Evolutionary conservation across 345 rosid species (phyloP), one percentile per base, ranked within the genome.

Genomic region (Microcos paniculata): DNA sequence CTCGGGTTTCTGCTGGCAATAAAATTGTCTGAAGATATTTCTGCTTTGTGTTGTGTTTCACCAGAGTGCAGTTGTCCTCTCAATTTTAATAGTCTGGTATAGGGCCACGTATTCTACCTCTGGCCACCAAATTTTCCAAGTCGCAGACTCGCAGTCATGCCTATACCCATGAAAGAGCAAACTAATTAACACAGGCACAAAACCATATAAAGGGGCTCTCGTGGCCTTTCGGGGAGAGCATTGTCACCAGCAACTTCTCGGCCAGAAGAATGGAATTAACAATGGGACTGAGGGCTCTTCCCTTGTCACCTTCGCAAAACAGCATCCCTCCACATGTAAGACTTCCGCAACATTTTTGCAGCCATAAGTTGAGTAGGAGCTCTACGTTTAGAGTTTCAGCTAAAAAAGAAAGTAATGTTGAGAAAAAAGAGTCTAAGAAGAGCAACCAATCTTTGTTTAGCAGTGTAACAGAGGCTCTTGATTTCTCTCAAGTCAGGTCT

Each of bases 401-500:
- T 7, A 80, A 90, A 73, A 64, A 78, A 73, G 77, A 74, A 43
- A 85, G 76, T 62, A 81, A 79, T 15, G 84, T 70, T 7, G 71
- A 80, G 74, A 81, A 84, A 24, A 81, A 80, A 42, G 64, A 42
- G 73, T 64, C 81, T 23, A 77, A 83, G 78, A 77, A 77, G 74
- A 87, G 62, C 26, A 88, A 86, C 80, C 94, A 91, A 38, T 92
- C 97, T 35, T 76, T 91, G 75, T 88, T 92, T 62, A 84, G 88
- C 61, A 83, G 85, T 28, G 84, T 92, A 24, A 83, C 92, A 0
- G 98, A 90, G 28, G 98, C 97, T 71, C 89, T 92, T 8, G 98
- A 92, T 75, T 94, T 94, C 80, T 81, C 95, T 3, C 91, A 91
- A 73, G 94, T 90, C 64, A 84, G 98, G 71, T 91, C 97, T 13